Base-by-base conservation (phyloP, 352 stramenopile genomes). In the Phytophthora fragariae region DNA sequence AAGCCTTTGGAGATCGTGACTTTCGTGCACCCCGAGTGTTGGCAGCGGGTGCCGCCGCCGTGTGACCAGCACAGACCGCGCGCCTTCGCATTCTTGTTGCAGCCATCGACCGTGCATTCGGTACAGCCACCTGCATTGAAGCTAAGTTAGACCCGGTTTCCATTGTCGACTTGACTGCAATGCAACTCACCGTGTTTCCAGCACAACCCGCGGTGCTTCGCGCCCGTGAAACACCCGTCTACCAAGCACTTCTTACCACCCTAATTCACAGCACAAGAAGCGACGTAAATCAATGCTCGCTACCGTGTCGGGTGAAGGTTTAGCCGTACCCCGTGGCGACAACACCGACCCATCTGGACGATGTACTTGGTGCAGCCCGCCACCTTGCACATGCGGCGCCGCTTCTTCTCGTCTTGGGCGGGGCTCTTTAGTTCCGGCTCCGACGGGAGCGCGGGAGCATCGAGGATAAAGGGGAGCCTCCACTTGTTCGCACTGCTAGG, bases 11-110 rank as follows among this genome's bases (percentile, higher is more conserved):
- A 57, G 46, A 65, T 65, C 4, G 41, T 56, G 19, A 39, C 49
- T 31, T 65, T 65, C 29, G 41, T 37, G 62, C 69, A 76, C 10
- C 41, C 44, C 2, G 46, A 21, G 10, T 39, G 37, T 3, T 27
- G 46, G 35, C 14, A 64, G 67, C 31, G 46, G 74, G 57, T 54
- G 21, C 57, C 57, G 21, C 57, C 57, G 21, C 82, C 82, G 52
- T 90, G 82, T 39, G 81, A 83, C 82, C 82, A 90, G 64, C 82
- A 90, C 35, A 88, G 61, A 0, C 80, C 80, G 4, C 44, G 50
- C 35, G 81, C 73, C 67, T 90, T 87, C 57, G 57, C 39, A 19
- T 54, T 56, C 49, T 56, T 56, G 19, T 17, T 35, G 39, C 57
- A 63, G 5, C 57, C 57, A 1, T 31, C 39, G 11, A 63, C 19